Evolutionary conservation across 2,329 filamentous ascomycete genomes (phyloP).

Genomic region (Sporothrix curviconia): DNA sequence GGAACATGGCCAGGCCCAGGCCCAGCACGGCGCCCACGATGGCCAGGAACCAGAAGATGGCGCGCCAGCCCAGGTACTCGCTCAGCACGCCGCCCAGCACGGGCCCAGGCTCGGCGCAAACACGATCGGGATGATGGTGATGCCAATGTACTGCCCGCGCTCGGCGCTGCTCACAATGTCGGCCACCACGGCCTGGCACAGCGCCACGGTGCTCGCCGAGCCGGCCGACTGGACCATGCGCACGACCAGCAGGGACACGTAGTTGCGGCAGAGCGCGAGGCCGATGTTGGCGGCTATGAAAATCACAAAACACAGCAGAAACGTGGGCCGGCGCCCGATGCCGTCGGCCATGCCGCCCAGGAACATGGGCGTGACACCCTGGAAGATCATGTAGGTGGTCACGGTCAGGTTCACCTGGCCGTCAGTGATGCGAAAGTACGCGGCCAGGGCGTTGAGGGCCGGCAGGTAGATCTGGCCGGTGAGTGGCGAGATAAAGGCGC

Average conservation of each 20-base stretch:
- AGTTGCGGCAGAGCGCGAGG: conserved; percentile 42
- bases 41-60: conserved; percentile 57
- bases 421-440: conserved; percentile 33
- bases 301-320: conserved; percentile 44
- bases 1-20: conserved; percentile 38
- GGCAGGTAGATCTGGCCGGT: conserved; percentile 49
- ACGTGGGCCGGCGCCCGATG: conserved; percentile 46
- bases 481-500: conserved; percentile 38
- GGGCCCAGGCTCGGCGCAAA: conserved; percentile 47
- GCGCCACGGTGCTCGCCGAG: conserved; percentile 51
- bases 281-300: conserved; percentile 49
- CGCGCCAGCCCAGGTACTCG: conserved; percentile 51
- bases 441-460: conserved; percentile 41
- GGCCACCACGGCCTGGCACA: conserved; percentile 52
- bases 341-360: conserved; percentile 49
- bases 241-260: conserved; percentile 45
- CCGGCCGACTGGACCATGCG: conserved; percentile 52
- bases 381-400: conserved; percentile 53
- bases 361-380: conserved; percentile 53
- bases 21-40: conserved; percentile 39
- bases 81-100: conserved; percentile 53
- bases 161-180: conserved; percentile 58
- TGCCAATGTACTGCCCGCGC: conserved; percentile 52
- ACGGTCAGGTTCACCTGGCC: conserved; percentile 43
- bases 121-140: conserved; percentile 41